phyloP scores from a whole-genome alignment of 106 monocot genomes.

The Cymbidium sinense region DNA sequence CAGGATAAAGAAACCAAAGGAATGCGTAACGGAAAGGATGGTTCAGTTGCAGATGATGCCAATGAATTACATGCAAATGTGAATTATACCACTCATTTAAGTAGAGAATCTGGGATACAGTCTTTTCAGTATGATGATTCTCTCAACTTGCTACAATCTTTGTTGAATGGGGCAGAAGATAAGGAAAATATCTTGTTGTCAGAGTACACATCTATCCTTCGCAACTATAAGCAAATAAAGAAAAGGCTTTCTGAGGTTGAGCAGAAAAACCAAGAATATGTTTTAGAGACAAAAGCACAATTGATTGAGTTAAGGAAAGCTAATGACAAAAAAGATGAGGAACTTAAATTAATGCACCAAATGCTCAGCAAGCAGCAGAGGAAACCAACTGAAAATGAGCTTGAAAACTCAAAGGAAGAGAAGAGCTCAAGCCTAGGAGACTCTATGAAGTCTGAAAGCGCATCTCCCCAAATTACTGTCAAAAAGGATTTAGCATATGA shows the following conservation, averaged over 20 bases:
- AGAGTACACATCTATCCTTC: slow-evolving; percentile 63
- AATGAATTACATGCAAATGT: background rate
- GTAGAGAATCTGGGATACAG: background rate
- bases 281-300: slow-evolving; percentile 33
- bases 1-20: background rate
- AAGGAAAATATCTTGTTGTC: slow-evolving; percentile 57
- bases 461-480: background rate
- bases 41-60: slow-evolving; percentile 1
- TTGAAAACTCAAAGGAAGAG: background rate
- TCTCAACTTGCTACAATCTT: slow-evolving; percentile 22
- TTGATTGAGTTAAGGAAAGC: slow-evolving; percentile 41
- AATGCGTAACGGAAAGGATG: background rate
- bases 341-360: slow-evolving; percentile 39
- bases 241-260: slow-evolving; percentile 39
- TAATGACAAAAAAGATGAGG: slow-evolving; percentile 61
- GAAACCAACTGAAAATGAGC: slow-evolving; percentile 5
- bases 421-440: background rate
- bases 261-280: slow-evolving; percentile 28
- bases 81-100: background rate
- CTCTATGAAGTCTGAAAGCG: slow-evolving; percentile 11
- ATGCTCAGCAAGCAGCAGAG: slow-evolving; percentile 36
- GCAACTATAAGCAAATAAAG: slow-evolving; percentile 59
- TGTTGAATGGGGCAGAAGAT: slow-evolving; percentile 47
- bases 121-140: slow-evolving; percentile 1
- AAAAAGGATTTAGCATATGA: slow-evolving; percentile 4